A percentile compares a stretch with the other conserved stretches of the same genome.
Conservation (phyloP, 148 eudicot genomes). For the Linanthus parryae region DNA sequence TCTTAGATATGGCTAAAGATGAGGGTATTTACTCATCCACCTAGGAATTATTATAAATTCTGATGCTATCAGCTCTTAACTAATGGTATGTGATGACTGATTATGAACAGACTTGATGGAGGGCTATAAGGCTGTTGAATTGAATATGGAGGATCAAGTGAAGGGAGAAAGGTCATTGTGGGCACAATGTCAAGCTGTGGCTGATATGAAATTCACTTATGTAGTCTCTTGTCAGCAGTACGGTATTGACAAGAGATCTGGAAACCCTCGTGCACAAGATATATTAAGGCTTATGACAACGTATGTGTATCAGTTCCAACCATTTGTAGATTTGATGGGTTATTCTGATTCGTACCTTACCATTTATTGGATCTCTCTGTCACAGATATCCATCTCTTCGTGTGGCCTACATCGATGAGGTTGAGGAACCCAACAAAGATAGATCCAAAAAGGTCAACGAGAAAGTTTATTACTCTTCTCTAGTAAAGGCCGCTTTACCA, state of each 20-base stretch:
- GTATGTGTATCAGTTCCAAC: constrained; percentile 18
- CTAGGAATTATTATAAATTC: not conserved
- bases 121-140: constrained; percentile 35
- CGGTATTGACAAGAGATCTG: constrained; percentile 39
- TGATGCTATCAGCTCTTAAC: too few relatives aligned
- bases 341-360: not conserved
- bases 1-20: constrained; percentile 48
- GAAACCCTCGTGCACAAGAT: constrained; percentile 44
- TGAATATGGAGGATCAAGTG: constrained; percentile 29
- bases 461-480: constrained; percentile 47
- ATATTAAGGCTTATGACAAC: constrained; percentile 42
- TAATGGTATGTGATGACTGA: too few relatives aligned
- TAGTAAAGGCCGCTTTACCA: constrained; percentile 37
- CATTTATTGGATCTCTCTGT: not conserved
- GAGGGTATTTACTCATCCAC: constrained; percentile 20
- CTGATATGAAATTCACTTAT: constrained; percentile 45
- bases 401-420: constrained; percentile 54
- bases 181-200: constrained; percentile 38
- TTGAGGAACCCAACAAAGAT: constrained; percentile 35
- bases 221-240: constrained; percentile 47
- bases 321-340: not conserved
- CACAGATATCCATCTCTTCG: constrained; percentile 49
- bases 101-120: constrained; percentile 44
- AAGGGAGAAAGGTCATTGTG: constrained; percentile 36
- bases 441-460: constrained; percentile 23